Conservation (phyloP, 331 rosid species). For the Pyracantha coccinea region DNA sequence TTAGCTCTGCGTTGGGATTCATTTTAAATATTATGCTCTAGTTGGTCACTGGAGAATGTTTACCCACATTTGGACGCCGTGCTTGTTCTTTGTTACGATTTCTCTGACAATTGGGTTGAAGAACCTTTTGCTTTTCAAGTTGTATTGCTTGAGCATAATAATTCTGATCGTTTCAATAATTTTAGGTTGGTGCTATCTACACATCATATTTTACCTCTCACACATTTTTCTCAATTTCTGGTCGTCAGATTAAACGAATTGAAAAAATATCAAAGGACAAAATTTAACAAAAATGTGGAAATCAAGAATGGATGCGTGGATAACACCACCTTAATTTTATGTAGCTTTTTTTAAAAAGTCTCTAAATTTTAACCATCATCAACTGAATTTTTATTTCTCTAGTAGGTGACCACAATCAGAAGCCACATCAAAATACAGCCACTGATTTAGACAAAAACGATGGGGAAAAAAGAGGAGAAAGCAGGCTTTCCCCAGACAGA, state of each 20-base stretch:
- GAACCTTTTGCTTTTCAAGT: neutral
- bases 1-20: neutral
- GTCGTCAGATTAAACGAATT: too few relatives aligned
- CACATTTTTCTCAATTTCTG: too few relatives aligned
- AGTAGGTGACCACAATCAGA: neutral
- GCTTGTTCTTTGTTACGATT: neutral
- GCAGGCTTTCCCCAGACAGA: too few relatives aligned
- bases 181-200: too few relatives aligned
- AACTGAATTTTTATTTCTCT: neutral
- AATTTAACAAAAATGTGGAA: too few relatives aligned
- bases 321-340: too few relatives aligned
- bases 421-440: neutral
- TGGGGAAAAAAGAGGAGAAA: too few relatives aligned
- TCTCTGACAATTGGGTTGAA: neutral
- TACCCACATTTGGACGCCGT: neutral
- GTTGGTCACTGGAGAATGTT: neutral
- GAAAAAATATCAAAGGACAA: too few relatives aligned
- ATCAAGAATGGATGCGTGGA: too few relatives aligned
- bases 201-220: too few relatives aligned
- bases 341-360: neutral
- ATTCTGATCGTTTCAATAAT: neutral
- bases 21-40: neutral
- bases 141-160: neutral
- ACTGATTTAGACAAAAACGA: too few relatives aligned
- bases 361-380: neutral